These are phyloP conservation scores for Rhodomyrtus tomentosa DNA, from an alignment of 345 rosid species.

Conservation along the genomic window DNA sequence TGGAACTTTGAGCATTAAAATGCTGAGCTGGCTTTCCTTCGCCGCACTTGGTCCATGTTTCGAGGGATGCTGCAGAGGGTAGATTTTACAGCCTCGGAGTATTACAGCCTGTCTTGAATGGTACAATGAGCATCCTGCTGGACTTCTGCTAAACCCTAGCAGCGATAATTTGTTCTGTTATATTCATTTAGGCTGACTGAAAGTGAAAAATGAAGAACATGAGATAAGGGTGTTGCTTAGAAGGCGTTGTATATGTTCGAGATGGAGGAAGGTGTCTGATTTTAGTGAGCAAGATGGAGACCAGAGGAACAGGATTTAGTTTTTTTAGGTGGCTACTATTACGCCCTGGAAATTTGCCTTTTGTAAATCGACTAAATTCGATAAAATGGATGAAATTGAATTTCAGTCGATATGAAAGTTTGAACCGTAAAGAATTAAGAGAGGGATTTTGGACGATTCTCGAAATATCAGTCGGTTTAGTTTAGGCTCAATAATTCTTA, in stretches of 20 bases:
- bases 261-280: not conserved
- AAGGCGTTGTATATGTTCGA: not conserved
- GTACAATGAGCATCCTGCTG: not conserved
- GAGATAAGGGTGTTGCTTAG: not conserved
- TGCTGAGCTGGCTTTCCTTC: not conserved
- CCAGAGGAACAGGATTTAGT: not conserved
- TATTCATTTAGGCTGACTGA: not conserved
- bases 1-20: constrained; percentile 20
- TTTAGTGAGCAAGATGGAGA: not conserved
- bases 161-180: not conserved
- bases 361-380: no score
- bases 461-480: no score
- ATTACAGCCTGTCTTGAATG: not conserved
- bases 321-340: not conserved
- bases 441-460: no score
- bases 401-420: no score
- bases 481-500: no score
- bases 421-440: no score
- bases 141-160: not conserved
- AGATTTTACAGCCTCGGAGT: not conserved
- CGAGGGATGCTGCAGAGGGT: not conserved
- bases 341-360: no score
- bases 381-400: no score
- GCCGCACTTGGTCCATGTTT: not conserved
- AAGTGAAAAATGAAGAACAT: not conserved